phyloP scores from a whole-genome alignment of 495 filamentous ascomycete genomes.

The Paragyromitra xinjiangensis region DNA sequence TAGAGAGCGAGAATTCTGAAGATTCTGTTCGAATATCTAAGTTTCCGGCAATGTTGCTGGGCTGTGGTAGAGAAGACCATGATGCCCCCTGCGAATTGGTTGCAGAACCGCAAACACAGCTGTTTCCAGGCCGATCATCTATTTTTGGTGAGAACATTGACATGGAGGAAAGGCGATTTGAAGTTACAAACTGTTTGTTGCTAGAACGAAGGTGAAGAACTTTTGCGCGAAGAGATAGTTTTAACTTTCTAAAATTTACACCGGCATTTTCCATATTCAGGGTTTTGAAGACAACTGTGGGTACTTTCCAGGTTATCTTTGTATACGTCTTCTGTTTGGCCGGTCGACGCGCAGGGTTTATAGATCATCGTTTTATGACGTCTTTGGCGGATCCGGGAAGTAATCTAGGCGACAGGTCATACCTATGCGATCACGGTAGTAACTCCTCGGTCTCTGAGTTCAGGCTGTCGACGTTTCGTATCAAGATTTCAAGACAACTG shows the following conservation, averaged over 20 bases:
- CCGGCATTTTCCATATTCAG: constrained; percentile 22
- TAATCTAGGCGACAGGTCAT: constrained; percentile 38
- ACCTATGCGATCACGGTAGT: constrained; percentile 27
- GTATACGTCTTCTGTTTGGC: constrained; percentile 26
- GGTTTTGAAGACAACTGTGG: not conserved
- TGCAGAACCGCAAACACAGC: constrained; percentile 35
- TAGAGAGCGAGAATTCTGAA: constrained; percentile 47
- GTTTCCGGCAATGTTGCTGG: not conserved
- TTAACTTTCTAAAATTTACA: constrained; percentile 64
- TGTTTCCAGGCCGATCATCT: constrained; percentile 9
- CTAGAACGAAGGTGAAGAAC: constrained; percentile 62
- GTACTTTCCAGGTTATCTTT: constrained; percentile 37
- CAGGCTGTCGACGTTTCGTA: constrained; percentile 21
- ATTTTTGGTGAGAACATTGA: constrained; percentile 14
- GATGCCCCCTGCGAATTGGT: constrained; percentile 2
- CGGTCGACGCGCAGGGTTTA: constrained; percentile 23
- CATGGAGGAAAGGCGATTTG: not conserved
- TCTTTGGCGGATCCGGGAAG: constrained; percentile 40
- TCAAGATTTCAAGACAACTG: constrained; percentile 33
- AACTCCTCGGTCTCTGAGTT: constrained; percentile 20
- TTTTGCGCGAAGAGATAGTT: constrained; percentile 74
- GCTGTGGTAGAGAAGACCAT: constrained; percentile 11
- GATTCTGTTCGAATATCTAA: constrained; percentile 47
- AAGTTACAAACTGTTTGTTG: constrained; percentile 19
- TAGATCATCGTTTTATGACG: constrained; percentile 45